These are phyloP conservation scores for Komagataella mondaviorum DNA, from an alignment of 805 yeast species.

Conservation along the genomic window DNA sequence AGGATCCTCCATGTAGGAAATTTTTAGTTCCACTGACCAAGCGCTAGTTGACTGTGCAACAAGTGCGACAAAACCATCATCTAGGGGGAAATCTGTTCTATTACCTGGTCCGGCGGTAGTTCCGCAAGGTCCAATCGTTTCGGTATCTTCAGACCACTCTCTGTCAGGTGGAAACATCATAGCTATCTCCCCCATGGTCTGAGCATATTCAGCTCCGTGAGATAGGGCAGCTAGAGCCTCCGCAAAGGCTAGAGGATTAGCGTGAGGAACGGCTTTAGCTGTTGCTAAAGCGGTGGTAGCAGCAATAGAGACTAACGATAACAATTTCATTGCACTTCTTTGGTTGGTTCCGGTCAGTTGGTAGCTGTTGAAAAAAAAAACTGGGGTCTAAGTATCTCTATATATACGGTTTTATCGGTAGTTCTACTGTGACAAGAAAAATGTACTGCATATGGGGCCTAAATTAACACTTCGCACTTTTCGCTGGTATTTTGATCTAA, in stretches of 20 bases:
- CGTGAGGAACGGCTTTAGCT: conserved; percentile 10
- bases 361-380: neutral
- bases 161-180: conserved; percentile 27
- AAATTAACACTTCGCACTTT: neutral
- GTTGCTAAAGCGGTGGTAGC: conserved; percentile 2
- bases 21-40: conserved; percentile 24
- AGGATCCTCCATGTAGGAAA: conserved; percentile 26
- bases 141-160: conserved; percentile 31
- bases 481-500: neutral
- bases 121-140: conserved; percentile 33
- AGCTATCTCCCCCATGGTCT: conserved; percentile 25
- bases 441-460: neutral
- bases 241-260: conserved; percentile 17
- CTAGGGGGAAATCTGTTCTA: conserved; percentile 31
- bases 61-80: conserved; percentile 31
- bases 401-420: neutral
- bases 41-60: conserved; percentile 26
- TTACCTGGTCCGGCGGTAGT: conserved; percentile 19
- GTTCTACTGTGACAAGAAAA: neutral
- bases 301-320: neutral
- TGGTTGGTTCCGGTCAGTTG: neutral
- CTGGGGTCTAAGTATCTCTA: neutral
- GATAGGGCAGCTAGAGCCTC: conserved; percentile 16
- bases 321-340: neutral
- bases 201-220: conserved; percentile 22